Percentiles rank a stretch among this genome's conserved stretches.
phyloP scores from a whole-genome alignment of 1,139 yeast species.

The Blastobotrys aristatus region DNA sequence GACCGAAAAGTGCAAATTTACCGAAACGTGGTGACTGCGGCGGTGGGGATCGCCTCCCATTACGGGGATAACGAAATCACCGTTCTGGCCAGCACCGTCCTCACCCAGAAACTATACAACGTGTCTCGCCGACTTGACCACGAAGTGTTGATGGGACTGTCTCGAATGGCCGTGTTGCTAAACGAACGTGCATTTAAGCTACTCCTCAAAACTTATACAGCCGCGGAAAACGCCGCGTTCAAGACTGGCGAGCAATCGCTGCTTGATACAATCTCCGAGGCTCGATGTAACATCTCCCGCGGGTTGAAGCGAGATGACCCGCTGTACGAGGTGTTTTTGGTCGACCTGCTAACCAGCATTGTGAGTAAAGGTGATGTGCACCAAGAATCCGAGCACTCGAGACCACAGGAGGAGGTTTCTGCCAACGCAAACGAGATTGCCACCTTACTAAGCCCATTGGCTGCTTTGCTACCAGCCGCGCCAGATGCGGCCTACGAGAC shows the following conservation, averaged over 20 bases:
- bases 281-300: conserved; percentile 42
- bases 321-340: conserved; percentile 54
- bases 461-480: conserved; percentile 62
- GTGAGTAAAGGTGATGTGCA: conserved; percentile 79
- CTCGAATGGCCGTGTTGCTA: conserved; percentile 53
- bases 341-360: conserved; percentile 61
- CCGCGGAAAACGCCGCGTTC: conserved; percentile 28
- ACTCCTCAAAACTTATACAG: conserved; percentile 42
- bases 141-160: conserved; percentile 50
- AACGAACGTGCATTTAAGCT: conserved; percentile 57
- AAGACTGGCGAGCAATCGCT: conserved; percentile 25
- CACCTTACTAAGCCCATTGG: conserved; percentile 64
- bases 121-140: conserved; percentile 38
- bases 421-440: conserved; percentile 74
- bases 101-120: conserved; percentile 70
- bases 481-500: conserved; percentile 42
- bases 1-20: conserved; percentile 11
- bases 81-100: conserved; percentile 74
- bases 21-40: conserved; percentile 58
- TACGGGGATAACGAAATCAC: conserved; percentile 73
- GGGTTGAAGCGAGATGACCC: conserved; percentile 36
- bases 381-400: conserved; percentile 73
- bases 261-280: conserved; percentile 24
- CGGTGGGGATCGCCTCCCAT: conserved; percentile 62
- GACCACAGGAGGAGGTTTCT: conserved; percentile 73